Evolutionary conservation across 2,329 filamentous ascomycete genomes (phyloP).

Genomic region (Alternaria brassicicola): DNA sequence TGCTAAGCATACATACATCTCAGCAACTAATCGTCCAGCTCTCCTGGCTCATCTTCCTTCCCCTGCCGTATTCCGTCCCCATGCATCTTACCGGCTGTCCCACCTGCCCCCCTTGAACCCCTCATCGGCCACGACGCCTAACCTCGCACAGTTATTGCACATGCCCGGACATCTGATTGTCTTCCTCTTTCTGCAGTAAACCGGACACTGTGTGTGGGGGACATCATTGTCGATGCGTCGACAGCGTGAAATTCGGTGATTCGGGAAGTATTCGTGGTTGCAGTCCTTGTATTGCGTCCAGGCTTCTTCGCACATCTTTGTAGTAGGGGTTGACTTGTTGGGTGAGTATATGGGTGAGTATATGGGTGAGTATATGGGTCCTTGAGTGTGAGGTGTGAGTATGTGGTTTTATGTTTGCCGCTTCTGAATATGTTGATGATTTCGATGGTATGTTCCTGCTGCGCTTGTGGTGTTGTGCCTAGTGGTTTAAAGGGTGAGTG

Average conservation of each 20-base stretch:
- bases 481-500: background rate
- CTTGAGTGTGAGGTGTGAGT: background rate
- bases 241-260: background rate
- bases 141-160: background rate
- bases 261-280: slow-evolving; percentile 2
- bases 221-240: background rate
- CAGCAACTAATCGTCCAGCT: background rate
- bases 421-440: background rate
- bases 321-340: background rate
- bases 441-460: background rate
- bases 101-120: slow-evolving; percentile 1
- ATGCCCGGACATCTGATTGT: background rate
- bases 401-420: background rate
- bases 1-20: too few species aligned
- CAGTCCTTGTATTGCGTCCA: slow-evolving; percentile 8
- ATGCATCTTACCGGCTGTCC: background rate
- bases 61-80: background rate
- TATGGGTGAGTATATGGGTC: too few species aligned
- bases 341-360: background rate
- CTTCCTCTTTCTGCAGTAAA: background rate
- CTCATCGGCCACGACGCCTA: background rate
- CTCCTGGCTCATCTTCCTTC: background rate
- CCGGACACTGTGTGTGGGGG: background rate
- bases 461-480: background rate
- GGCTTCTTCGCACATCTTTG: background rate